These are phyloP conservation scores for Plasmodium berghei DNA, from an alignment of 169 alveolate species.

Conservation along the genomic window DNA sequence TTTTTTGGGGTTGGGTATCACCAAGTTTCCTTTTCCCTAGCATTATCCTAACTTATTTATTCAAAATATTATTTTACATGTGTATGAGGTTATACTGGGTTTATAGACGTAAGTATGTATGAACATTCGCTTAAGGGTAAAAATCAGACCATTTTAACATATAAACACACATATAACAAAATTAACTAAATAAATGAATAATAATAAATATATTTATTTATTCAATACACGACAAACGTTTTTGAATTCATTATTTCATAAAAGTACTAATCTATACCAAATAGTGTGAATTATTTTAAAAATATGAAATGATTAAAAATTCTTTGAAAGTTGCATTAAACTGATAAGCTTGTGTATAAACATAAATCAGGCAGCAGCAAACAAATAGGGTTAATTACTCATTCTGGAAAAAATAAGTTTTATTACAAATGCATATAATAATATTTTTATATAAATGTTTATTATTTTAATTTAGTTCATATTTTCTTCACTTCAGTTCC, in stretches of 20 bases:
- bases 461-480: conserved; percentile 3
- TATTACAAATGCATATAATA: background rate
- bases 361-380: background rate
- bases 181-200: no score
- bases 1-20: conserved; percentile 42
- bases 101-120: background rate
- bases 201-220: conserved; percentile 5
- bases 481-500: background rate
- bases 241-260: conserved; percentile 11
- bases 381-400: background rate
- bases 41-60: conserved; percentile 38
- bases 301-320: background rate
- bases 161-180: conserved; percentile 1
- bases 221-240: conserved; percentile 1
- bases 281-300: conserved; percentile 21
- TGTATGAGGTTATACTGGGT: conserved; percentile 7
- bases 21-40: conserved; percentile 58
- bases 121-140: background rate
- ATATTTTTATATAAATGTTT: background rate
- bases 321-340: background rate
- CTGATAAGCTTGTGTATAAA: background rate
- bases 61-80: conserved; percentile 31
- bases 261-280: conserved; percentile 3
- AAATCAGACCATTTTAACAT: background rate
- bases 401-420: background rate